Evolutionary conservation across 169 alveolate species (phyloP), one percentile per base, ranked within the genome.

Genomic region (Cryptosporidium felis): DNA sequence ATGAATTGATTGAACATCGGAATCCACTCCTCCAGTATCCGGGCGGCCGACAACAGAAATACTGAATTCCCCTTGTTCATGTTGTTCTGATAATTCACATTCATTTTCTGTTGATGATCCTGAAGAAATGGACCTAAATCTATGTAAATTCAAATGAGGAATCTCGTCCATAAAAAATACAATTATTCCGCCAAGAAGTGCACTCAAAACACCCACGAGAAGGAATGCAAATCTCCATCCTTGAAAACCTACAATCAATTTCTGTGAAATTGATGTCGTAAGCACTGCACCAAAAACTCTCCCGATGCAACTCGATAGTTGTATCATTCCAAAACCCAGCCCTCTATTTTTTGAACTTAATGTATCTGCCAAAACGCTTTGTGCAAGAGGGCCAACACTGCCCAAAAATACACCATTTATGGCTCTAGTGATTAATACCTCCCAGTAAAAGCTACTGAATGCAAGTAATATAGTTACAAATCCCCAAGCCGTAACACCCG

Each of bases 401-500:
- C 95, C 96, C 60, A 93, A 65, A 10, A 92, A 91, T 42, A 92
- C 90, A 32, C 96, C 96, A 49, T 93, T 93, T 41, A 93, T 65
- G 16, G 95, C 94, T 59, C 96, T 90, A 23, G 93, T 90, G 45
- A 90, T 60, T 56, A 91, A 47, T 1, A 93, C 92, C 66, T 91
- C 91, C 80, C 94, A 90, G 62, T 89, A 91, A 34, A 89, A 91
- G n/a, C 92, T 80, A 62, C 92, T 91, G 45, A 88, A 80, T 10
- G 95, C 96, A 46, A 95, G 88, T 8, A 82, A 56, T 16, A 94
- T 93, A 1, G 95, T 90, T 26, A 94, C 91, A 18, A 94, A 51
- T 10, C 98, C 98, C 93, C 96, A 92, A n/a, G 88, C 85, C 8
- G 90, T 88, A 34, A 94, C 90, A n/a, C 96, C 98, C 49, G 90